Evolutionary conservation across 2,329 filamentous ascomycete species (phyloP).

Genomic region (Clonostachys byssicola): DNA sequence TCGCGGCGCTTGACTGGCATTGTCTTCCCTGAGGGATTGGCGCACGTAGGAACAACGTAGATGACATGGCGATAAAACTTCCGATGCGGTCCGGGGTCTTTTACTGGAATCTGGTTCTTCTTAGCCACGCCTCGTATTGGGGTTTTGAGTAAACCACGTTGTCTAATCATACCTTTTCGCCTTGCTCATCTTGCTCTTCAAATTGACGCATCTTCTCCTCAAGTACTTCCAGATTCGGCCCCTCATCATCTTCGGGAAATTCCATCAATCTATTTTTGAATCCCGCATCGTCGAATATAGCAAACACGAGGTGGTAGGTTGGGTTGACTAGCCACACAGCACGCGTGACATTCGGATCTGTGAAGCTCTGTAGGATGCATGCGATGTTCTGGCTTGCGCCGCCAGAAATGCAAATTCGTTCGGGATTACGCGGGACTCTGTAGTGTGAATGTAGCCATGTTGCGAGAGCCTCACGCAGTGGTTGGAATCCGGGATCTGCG

Average conservation of each 20-base stretch:
- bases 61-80: conserved; percentile 86
- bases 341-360: conserved; percentile 71
- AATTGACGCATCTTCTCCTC: conserved; percentile 18
- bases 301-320: conserved; percentile 78
- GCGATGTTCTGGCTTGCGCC: conserved; percentile 83
- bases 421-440: conserved; percentile 19
- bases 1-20: conserved; percentile 68
- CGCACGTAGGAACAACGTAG: conserved; percentile 83
- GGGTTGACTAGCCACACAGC: conserved; percentile 79
- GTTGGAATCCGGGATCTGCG: conserved; percentile 68
- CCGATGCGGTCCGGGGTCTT: conserved; percentile 21
- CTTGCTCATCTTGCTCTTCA: conserved; percentile 13
- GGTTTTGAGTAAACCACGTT: too few species aligned
- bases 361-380: conserved; percentile 72
- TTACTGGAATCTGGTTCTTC: too few species aligned
- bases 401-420: conserved; percentile 75
- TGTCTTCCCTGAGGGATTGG: conserved; percentile 82
- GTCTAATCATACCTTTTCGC: too few species aligned
- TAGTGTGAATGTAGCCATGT: conserved; percentile 68
- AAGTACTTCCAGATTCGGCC: conserved; percentile 61
- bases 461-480: conserved; percentile 64
- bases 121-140: too few species aligned
- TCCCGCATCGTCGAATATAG: conserved; percentile 80
- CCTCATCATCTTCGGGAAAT: conserved; percentile 73
- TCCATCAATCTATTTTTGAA: conserved; percentile 64